Conservation (phyloP, 2,329 filamentous ascomycete species). For the Parasarocladium wereldwijsianum region DNA sequence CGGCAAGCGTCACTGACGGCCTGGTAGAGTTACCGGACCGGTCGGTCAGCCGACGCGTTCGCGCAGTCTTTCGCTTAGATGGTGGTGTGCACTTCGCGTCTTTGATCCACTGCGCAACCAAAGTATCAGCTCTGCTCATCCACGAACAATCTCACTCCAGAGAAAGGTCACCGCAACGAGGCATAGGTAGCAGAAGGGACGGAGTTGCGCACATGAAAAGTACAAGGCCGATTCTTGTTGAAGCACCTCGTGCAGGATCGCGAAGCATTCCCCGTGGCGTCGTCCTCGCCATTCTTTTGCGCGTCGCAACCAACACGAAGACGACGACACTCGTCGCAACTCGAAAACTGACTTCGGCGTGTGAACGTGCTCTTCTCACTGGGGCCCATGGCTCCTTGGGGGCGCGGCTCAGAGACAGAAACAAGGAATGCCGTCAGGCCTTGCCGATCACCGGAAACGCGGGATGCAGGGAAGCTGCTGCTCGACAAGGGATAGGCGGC, state of each 20-base stretch:
- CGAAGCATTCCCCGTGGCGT: slow-evolving; percentile 37
- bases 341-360: slow-evolving; percentile 20
- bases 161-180: neutral
- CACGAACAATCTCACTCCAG: neutral
- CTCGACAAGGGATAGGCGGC: no score
- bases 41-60: neutral
- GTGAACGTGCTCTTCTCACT: no score
- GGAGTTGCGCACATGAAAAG: slow-evolving; percentile 12
- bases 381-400: no score
- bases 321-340: slow-evolving; percentile 17
- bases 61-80: neutral
- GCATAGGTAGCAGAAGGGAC: neutral
- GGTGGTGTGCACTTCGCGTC: slow-evolving; percentile 3
- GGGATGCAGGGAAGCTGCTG: no score
- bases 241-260: slow-evolving; percentile 48
- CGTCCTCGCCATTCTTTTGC: slow-evolving; percentile 22
- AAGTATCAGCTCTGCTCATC: slow-evolving; percentile 7
- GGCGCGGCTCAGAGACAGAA: no score
- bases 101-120: neutral
- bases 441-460: no score
- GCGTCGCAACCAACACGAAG: slow-evolving; percentile 17
- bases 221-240: slow-evolving; percentile 13
- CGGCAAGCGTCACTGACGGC: neutral
- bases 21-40: neutral
- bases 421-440: no score